Base-by-base conservation (phyloP, 805 yeast species). In the Grigorovia jiainica region DNA sequence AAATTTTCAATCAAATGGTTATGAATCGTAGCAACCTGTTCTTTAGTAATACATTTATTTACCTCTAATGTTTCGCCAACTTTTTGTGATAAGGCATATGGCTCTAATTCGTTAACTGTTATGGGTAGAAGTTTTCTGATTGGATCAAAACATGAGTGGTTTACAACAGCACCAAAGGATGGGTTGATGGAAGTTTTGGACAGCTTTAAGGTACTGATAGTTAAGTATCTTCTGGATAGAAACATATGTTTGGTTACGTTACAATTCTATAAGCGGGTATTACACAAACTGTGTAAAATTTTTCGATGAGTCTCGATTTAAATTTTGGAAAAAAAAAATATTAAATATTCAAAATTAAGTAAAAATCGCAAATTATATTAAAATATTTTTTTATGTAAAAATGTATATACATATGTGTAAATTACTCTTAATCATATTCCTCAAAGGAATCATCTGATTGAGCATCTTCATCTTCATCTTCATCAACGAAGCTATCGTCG, bases 1-100 rank as follows among this genome's bases (percentile, higher is more conserved):
- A 61, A 48, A 10, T 54, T 51, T 32, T 59, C 61, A 27, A 61
- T 55, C 15, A 60, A 23, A 25, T 42, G 44, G 35, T 60, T 60
- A 45, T 58, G 62, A 17, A 60, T 48, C 9, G 33, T 17, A 13
- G 48, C 43, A 18, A 42, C 43, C 15, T 52, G 46, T 10, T 46
- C 41, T 4, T n/a, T 18, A 10, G 50, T 17, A 17, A 53, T n/a
- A 2, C 38, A 31, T 8, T 43, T 18, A 8, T 9, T 19, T 2
- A 25, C 27, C 6, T 40, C 36, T 8, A 60, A 34, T 10, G 40
- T 34, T 16, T 48, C 42, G 8, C 43, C 39, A 5, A 58, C 27
- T 20, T 40, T 44, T 4, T 40, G 39, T 1, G 60, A 56, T 7
- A 60, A 40, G n/a, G 45, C 48, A 35, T 50, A 52, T 21, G 60